Base-by-base conservation (phyloP, 176 grass and related monocot genomes). In the Thalia dealbata region DNA sequence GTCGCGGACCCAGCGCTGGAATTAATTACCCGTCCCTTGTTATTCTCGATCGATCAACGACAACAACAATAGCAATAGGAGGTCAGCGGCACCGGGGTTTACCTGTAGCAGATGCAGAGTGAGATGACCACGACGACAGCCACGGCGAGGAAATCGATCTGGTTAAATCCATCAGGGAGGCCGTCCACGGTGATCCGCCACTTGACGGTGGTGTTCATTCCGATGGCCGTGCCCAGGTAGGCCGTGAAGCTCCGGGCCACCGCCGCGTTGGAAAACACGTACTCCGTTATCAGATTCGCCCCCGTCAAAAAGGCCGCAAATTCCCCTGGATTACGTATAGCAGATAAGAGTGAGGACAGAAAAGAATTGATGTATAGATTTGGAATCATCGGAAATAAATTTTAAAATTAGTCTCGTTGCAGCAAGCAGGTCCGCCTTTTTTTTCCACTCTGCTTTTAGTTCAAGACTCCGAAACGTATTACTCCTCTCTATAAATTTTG, bases 181-280 rank as follows among this genome's bases (percentile, higher is more conserved):
- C 77, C 87, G 38, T 67, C 78, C 74, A 91, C 73, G 24, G 71
- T 55, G 71, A 99, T 73, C 26, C 95, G 75, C 95, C 95, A 99
- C 73, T 81, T 84, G 76, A 69, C 82, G 0, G 89, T 44, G 43
- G 83, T 73, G 55, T 89, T 83, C 15, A 93, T 90, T 69, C 95
- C 88, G 10, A 91, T 87, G 23, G 95, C 87, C 15, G 95, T 88
- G 78, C 95, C 95, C 14, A 99, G 75, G 64, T 99, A 99, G 27
- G 95, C 88, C 73, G 95, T 99, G 86, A 99, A 99, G 80, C 95
- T 91, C 56, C 95, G 75, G 3, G 95, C 90, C 58, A 99, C 95
- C 28, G 95, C 95, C 23, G 95, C 95, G 85, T 99, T 99, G 29
- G 95, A 99, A 87, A 99, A 91, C 28, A 99, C 95, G 80, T 99